Conservation (phyloP, 805 yeast species). For the Cephaloascus fragrans region DNA sequence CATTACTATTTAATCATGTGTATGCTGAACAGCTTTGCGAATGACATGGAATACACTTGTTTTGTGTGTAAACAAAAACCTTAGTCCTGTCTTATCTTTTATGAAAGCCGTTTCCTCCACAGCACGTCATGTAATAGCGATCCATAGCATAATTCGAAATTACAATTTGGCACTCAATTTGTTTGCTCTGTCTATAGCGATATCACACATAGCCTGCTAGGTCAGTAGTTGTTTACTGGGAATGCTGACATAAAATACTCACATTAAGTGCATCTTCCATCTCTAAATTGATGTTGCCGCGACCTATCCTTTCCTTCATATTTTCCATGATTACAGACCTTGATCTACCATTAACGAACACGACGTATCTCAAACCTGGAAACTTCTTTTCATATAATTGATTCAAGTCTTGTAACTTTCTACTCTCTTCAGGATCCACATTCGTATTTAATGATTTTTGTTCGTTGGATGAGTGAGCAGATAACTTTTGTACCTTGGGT, state of each 20-base stretch:
- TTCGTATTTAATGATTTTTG: conserved; percentile 53
- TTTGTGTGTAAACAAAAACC: too few relatives aligned
- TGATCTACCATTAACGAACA: conserved; percentile 79
- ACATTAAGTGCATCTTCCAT: conserved; percentile 51
- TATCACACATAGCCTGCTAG: conserved; percentile 73
- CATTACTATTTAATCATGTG: too few relatives aligned
- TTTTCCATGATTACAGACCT: conserved; percentile 54
- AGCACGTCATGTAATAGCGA: too few relatives aligned
- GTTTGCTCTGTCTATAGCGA: conserved; percentile 69
- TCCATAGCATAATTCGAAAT: too few relatives aligned
- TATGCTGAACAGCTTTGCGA: too few relatives aligned
- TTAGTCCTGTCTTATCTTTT: too few relatives aligned
- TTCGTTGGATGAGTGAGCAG: conserved; percentile 59
- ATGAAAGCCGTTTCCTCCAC: too few relatives aligned
- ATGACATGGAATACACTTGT: too few relatives aligned
- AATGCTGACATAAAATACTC: too few relatives aligned
- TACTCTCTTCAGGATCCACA: conserved; percentile 36
- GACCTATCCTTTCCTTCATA: conserved; percentile 49
- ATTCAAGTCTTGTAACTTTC: conserved; percentile 43
- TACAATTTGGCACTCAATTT: conserved; percentile 34
- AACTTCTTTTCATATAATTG: conserved; percentile 48
- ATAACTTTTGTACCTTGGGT: conserved; percentile 33
- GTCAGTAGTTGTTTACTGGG: too few relatives aligned
- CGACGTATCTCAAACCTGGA: conserved; percentile 73
- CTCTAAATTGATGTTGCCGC: conserved; percentile 47